These are phyloP conservation scores for Aspergillus arachidicola DNA, from an alignment of 2,329 filamentous ascomycete species.

Conservation along the genomic window DNA sequence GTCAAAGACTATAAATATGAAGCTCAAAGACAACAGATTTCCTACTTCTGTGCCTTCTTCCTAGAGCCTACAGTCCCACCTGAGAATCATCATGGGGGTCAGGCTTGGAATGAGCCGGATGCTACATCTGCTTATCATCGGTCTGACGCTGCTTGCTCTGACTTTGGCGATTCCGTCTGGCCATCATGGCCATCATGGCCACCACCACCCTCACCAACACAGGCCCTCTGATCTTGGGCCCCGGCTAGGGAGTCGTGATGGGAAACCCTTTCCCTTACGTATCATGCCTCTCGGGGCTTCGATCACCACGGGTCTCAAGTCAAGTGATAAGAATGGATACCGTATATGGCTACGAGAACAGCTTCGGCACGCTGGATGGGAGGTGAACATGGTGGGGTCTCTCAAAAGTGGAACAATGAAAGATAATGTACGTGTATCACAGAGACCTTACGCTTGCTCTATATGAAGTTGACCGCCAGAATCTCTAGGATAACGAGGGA, in stretches of 20 bases:
- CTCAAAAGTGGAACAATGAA: conserved; percentile 3
- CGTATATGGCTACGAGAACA: conserved; percentile 11
- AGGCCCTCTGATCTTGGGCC: neutral
- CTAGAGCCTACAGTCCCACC: too few species aligned
- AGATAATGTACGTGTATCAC: conserved; percentile 23
- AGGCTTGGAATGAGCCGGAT: neutral
- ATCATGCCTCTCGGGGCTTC: conserved; percentile 18
- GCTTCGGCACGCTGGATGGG: conserved; percentile 9
- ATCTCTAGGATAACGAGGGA: conserved; percentile 26
- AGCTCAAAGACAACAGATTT: too few species aligned
- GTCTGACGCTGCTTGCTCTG: neutral
- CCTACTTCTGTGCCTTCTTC: too few species aligned
- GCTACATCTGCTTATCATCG: neutral
- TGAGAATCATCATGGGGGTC: neutral
- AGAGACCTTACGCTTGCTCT: neutral
- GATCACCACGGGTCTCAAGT: conserved; percentile 11
- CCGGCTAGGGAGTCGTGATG: neutral
- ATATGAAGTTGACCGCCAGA: neutral
- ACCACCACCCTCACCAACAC: neutral
- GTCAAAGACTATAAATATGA: too few species aligned
- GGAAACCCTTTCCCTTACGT: conserved; percentile 3
- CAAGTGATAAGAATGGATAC: conserved; percentile 14
- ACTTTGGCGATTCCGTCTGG: neutral
- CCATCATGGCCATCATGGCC: neutral
- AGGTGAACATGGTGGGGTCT: conserved; percentile 18